These are phyloP conservation scores for Anastatica hierochuntica DNA, from an alignment of 345 rosid genomes.

Conservation along the genomic window DNA sequence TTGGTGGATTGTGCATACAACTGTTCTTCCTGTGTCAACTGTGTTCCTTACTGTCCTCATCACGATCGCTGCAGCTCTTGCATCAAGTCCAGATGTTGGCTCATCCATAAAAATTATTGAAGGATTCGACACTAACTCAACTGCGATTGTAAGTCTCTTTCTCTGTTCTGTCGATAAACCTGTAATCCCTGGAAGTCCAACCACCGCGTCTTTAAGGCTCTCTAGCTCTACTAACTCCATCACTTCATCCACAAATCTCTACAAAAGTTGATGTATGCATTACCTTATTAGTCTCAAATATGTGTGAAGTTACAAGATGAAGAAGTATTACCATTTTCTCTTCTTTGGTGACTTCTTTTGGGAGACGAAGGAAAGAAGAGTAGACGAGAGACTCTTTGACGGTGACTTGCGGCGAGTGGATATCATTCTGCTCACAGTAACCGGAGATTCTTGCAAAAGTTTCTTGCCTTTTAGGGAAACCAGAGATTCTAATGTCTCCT, in stretches of 20 bases:
- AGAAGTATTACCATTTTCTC: constrained; percentile 56
- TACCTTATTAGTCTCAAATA: background rate
- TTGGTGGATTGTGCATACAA: constrained; percentile 83
- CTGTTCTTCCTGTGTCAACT: constrained; percentile 80
- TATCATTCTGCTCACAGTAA: constrained; percentile 82
- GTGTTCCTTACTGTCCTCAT: constrained; percentile 93
- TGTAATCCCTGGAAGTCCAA: constrained; percentile 61
- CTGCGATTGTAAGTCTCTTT: constrained; percentile 75
- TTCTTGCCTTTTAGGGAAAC: constrained; percentile 75
- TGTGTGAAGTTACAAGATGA: background rate
- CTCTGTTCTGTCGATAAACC: constrained; percentile 84
- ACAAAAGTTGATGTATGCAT: background rate
- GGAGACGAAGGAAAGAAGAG: constrained; percentile 85
- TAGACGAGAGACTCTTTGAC: constrained; percentile 69
- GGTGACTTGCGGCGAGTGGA: constrained; percentile 91
- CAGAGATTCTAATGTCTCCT: constrained; percentile 78
- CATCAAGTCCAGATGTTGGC: constrained; percentile 88
- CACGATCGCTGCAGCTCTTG: constrained; percentile 82
- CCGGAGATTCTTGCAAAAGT: constrained; percentile 95
- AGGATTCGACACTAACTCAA: constrained; percentile 75
- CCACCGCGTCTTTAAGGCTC: constrained; percentile 49
- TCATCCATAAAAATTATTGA: constrained; percentile 92
- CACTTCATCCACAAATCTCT: constrained; percentile 66
- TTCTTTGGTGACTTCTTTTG: constrained; percentile 54
- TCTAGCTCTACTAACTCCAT: constrained; percentile 56